Evolutionary conservation across 2,329 filamentous ascomycete genomes (phyloP), one percentile per base, ranked within the genome.

Genomic region (Chaetomium olivaceum): DNA sequence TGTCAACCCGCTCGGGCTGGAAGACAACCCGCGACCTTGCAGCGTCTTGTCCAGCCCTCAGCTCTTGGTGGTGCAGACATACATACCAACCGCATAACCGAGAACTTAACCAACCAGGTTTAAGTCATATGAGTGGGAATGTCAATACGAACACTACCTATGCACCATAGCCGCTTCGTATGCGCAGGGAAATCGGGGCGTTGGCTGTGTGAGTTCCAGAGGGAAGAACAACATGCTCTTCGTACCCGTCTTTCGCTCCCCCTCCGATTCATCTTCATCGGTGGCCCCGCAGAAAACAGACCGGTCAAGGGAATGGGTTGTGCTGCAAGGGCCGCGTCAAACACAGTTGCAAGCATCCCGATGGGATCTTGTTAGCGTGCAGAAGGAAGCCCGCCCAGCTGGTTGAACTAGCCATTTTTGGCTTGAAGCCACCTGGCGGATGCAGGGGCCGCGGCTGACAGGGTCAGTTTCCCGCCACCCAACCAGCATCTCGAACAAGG

Each of bases 391-490:
- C 62, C 64, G 51, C 21, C 57, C 23, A 27, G 54, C 5, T 39
- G 57, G 62, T 12, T 57, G 55, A 19, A 43, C 12, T 65, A 64
- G 25, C 63, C 39, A 51, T 36, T 66, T 69, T 54, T 14, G 56
- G 61, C 6, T 59, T 52, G 31, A 21, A 31, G 43, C 33, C 29
- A 52, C n/a, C 16, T 27, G 52, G 57, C 55, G 25, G 46, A 64
- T 66, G 63, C 65, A 68, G 67, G 66, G 67, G 64, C 63, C 43
- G 62, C 59, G 66, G 67, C 64, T 65, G 63, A 64, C 56, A 61
- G 58, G 62, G 58, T 60, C 61, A 60, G 58, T 57, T 61, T 67
- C 62, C 63, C 61, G 52, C 63, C 61, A 63, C 46, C 69, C 68
- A 68, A 65, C 61, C 63, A 67, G 33, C 58, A 64, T 39, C 29